Percentiles rank a stretch among this genome's conserved stretches.
These are phyloP conservation scores for Linnemannia hyalina DNA, from an alignment of 192 early-diverging fungal species.

Conservation along the genomic window DNA sequence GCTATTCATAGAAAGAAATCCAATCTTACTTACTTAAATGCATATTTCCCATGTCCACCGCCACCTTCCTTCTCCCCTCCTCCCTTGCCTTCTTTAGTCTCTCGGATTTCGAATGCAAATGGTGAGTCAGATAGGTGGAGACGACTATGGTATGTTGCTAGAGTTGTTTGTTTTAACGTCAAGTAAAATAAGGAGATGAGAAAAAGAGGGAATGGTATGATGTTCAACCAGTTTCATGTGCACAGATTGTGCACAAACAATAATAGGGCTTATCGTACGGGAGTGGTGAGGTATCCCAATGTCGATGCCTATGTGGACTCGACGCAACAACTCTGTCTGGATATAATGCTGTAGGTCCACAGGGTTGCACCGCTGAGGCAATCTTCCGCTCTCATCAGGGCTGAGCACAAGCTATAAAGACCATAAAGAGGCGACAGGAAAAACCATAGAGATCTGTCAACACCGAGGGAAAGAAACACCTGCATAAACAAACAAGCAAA, in stretches of 20 bases:
- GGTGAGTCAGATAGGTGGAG: conserved; percentile 29
- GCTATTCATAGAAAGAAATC: conserved; percentile 6
- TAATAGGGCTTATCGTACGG: background rate
- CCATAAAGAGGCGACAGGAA: background rate
- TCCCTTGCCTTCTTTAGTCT: background rate
- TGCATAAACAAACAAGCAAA: background rate
- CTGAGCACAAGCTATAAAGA: conserved; percentile 8
- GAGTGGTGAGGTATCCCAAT: conserved; percentile 27
- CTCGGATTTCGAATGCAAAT: conserved; percentile 36
- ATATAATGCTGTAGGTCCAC: conserved; percentile 37
- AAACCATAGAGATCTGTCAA: background rate
- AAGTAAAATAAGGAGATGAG: background rate
- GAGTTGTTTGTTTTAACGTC: background rate
- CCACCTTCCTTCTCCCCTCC: conserved; percentile 2
- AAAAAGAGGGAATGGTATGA: background rate
- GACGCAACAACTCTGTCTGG: conserved; percentile 41
- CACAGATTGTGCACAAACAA: background rate
- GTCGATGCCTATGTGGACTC: conserved; percentile 42
- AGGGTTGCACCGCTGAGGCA: conserved; percentile 25
- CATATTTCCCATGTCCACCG: conserved; percentile 23
- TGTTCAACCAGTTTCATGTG: background rate
- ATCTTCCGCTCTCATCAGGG: conserved; percentile 13
- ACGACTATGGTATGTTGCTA: conserved; percentile 17
- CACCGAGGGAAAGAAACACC: background rate
- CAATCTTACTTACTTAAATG: conserved; percentile 41